Percentiles rank a stretch among this genome's conserved stretches.
These are phyloP conservation scores for Bryoerythrophyllum caledonicum DNA, from an alignment of 225 moss, liverwort and hornwort genomes.

Conservation along the genomic window DNA sequence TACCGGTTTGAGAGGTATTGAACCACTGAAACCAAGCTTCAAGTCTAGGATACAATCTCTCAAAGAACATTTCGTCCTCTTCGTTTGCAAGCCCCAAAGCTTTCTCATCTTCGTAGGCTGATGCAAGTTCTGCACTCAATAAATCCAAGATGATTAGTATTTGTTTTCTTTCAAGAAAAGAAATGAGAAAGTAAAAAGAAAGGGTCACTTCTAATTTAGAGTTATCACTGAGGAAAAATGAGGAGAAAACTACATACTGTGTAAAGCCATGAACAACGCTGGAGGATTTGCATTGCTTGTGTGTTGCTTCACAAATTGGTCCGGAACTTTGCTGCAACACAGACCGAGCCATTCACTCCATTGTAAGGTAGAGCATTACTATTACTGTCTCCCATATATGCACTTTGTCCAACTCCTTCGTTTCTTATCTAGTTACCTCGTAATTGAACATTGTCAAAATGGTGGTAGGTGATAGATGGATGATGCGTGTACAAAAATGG, in stretches of 20 bases:
- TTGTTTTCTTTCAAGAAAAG: background rate
- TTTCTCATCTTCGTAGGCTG: constrained; percentile 54
- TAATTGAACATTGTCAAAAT: no score
- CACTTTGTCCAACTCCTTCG: no score
- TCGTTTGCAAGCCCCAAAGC: constrained; percentile 55
- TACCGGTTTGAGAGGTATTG: constrained; percentile 93
- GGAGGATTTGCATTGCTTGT: constrained; percentile 97
- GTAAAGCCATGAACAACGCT: constrained; percentile 73
- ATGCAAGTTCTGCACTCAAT: constrained; percentile 66
- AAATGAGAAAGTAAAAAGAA: background rate
- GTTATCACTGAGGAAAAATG: background rate
- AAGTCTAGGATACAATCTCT: constrained; percentile 84
- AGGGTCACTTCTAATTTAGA: background rate
- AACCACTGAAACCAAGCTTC: constrained; percentile 99
- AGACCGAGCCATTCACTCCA: constrained; percentile 14
- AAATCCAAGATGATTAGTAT: background rate
- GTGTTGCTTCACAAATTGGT: constrained; percentile 78
- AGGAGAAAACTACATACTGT: constrained; percentile 46
- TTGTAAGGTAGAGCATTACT: background rate
- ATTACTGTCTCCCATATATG: no score
- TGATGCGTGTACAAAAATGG: no score
- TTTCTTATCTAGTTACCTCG: no score
- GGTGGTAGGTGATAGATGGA: no score
- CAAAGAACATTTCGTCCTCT: constrained; percentile 77
- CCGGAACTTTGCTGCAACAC: constrained; percentile 83